Base-by-base conservation (phyloP, 371 early-diverging fungal genomes). In the Syncephalastrum sp. region DNA sequence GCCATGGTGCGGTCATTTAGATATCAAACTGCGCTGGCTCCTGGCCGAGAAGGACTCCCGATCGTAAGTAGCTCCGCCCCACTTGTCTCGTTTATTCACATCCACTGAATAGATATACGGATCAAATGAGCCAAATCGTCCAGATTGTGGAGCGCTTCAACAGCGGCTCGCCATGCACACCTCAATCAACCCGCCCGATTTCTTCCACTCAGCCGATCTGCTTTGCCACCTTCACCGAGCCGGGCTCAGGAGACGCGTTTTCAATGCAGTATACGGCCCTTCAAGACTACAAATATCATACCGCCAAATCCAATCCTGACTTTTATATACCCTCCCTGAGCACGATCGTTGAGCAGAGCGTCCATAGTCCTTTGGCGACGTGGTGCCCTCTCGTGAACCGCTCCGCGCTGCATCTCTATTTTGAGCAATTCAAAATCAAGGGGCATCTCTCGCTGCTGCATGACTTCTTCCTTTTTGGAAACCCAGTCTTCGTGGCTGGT, bases 381-480 rank as follows among this genome's bases (percentile, higher is more conserved):
- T 75, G 77, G 59, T 69, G 70, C n/a, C 75, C 75, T 5, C 41
- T 81, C 16, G 57, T 83, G 3, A 75, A 76, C 50, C 72, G 70
- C 13, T 81, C 75, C 21, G 71, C 75, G 43, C 62, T 83, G 73
- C 64, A 71, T 6, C 67, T 73, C 8, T 81, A 79, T 54, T 64
- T 78, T 16, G 64, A 74, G 47, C 66, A 78, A 43, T 63, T 79
- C 56, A 66, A 74, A 43, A 65, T 79, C 21, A 50, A 74, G 57
- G 73, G 64, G 6, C 80, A 83, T 50, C 50, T 81, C 2, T 57
- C 58, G 1, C 33, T 70, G 24, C 64, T 81, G 21, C 65, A 69
- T 24, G 66, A 72, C 1, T 74, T 69, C 47, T 64, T 70, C 41
- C 56, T 83, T 19, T 67, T 81, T 50, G 70, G 70, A 4, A 73